Base-by-base conservation (phyloP, 805 yeast species). In the Barnettozyma wickerhamii region DNA sequence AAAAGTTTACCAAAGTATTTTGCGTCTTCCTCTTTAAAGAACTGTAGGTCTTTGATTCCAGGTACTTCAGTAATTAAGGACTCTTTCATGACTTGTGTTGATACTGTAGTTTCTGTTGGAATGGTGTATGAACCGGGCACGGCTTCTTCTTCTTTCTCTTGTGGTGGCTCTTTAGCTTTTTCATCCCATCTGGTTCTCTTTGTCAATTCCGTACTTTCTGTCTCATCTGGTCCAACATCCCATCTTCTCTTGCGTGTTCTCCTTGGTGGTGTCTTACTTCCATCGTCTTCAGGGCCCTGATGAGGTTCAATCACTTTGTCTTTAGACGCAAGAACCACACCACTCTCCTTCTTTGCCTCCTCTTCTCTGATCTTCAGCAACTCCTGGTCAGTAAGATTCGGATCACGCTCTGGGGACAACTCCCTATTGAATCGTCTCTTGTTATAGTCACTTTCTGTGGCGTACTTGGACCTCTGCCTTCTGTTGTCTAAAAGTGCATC, bases 11-110 rank as follows among this genome's bases (percentile, higher is more conserved):
- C 81, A 59, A 90, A 89, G 52, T 81, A 75, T 55, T 76, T 75
- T 57, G 74, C 66, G 57, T 90, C 97, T 30, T 79, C 77, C 27
- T 78, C 81, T 50, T 79, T 84, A 61, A 86, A 80, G 54, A 67
- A 80, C 52, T 77, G 81, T 12, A 88, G 57, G 23, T 84, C 89
- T 29, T 71, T 70, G 0, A 80, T 71, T 0, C 81, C 88, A 0
- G 89, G 84, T 1, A 81, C 68, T 18, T 79, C 81, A 3, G 75
- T 63, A 1, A 79, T 69, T 19, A 75, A 45, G 12, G 68, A 51
- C 45, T 68, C 56, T 42, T 64, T 55, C 35, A 63, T 53, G 35
- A 60, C 53, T 14, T 58, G 48, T 23, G 54, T 24, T 12, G 59
- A 31, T 34, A 55, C 46, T 12, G 49, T 58, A 15, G 67, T 66